phyloP scores from a whole-genome alignment of 208 protist genomes.

The Angomonas deanei region DNA sequence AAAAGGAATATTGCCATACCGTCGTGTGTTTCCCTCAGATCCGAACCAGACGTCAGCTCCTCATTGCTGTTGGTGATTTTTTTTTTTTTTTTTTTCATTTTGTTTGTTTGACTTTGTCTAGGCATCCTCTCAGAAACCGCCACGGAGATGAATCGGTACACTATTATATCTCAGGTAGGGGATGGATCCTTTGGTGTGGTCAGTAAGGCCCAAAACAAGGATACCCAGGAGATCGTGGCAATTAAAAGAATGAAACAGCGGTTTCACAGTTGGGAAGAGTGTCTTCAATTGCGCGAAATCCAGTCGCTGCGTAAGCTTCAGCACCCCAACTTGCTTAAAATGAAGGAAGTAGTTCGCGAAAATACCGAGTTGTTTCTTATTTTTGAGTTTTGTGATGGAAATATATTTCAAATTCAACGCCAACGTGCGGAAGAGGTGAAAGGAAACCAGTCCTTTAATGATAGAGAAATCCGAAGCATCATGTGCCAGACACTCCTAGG shows the following conservation, averaged over 20 bases:
- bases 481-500: conserved; percentile 89
- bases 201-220: conserved; percentile 87
- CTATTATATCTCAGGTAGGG: conserved; percentile 92
- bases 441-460: conserved; percentile 86
- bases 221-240: conserved; percentile 93
- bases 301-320: conserved; percentile 94
- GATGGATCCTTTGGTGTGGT: conserved; percentile 98
- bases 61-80: not conserved
- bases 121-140: no score
- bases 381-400: conserved; percentile 97
- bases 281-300: conserved; percentile 95
- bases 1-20: no score
- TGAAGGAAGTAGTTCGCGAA: conserved; percentile 98
- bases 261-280: conserved; percentile 97
- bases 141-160: conserved; percentile 94
- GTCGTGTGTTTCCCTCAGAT: no score
- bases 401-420: conserved; percentile 95
- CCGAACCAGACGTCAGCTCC: no score
- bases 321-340: conserved; percentile 97
- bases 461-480: conserved; percentile 92
- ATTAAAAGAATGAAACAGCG: conserved; percentile 99
- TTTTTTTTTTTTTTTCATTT: not conserved
- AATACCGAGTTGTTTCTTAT: conserved; percentile 97
- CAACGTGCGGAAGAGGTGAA: conserved; percentile 78
- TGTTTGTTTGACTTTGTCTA: conserved; percentile 2